phyloP scores from a whole-genome alignment of 345 rosid species.

The Viola odorata region DNA sequence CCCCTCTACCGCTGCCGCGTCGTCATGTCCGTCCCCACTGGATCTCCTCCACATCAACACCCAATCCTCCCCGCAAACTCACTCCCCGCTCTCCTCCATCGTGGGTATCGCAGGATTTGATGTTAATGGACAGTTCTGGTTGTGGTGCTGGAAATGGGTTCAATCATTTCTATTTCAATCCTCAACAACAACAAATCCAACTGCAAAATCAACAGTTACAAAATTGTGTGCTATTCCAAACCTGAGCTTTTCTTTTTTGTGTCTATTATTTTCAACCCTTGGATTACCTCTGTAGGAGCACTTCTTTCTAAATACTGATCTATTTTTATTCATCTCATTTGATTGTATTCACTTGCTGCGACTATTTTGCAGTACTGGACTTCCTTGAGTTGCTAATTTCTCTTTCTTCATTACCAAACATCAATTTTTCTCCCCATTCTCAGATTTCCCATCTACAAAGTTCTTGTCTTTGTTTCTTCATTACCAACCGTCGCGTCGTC shows the following conservation, averaged over 20 bases:
- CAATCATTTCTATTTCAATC: conserved; percentile 10
- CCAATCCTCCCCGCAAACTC: no score
- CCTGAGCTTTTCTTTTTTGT: neutral
- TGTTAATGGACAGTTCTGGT: conserved; percentile 39
- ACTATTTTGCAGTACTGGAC: neutral
- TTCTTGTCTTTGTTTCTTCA: conserved; percentile 1
- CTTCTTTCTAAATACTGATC: neutral
- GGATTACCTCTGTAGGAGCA: neutral
- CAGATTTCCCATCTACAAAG: neutral
- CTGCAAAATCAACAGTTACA: no score
- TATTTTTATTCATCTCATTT: neutral
- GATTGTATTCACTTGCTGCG: neutral
- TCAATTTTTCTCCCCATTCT: neutral
- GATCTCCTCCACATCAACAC: no score
- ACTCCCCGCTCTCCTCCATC: no score
- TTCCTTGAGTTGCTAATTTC: conserved; percentile 4
- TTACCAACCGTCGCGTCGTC: no score
- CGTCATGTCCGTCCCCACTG: no score
- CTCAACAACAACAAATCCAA: conserved; percentile 25
- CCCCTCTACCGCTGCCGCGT: no score
- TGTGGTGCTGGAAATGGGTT: no score
- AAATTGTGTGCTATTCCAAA: no score
- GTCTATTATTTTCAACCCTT: neutral
- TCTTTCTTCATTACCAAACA: neutral
- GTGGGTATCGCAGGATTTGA: conserved; percentile 38